Base-by-base conservation (phyloP, 1,139 yeast genomes). In the Blastobotrys arbuscula region DNA sequence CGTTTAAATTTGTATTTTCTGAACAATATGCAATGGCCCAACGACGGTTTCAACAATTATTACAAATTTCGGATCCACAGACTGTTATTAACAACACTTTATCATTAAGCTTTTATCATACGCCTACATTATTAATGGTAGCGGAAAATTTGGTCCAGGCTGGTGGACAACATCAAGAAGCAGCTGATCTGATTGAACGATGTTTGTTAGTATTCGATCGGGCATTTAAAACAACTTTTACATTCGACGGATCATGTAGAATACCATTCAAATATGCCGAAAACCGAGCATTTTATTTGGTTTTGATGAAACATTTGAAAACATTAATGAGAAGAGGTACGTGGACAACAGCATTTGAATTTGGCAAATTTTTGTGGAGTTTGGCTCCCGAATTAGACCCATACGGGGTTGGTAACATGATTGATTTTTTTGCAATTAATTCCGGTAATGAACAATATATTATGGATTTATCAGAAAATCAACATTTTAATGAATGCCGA, bases 301-400 rank as follows among this genome's bases (percentile, higher is more conserved):
- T 88, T 10, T 59, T 87, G 4, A 86, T 87, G 71, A 76, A 92
- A 58, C 82, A 85, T 59, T 79, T 88, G 48, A 74, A 77, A 20
- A 79, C 79, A 2, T 68, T 89, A 42, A 86, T 89, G 2, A 89
- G 84, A 59, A 76, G 89, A 58, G 86, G 95, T 8, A 84, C 92
- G 1, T 81, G 78, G 61, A 75, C 69, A 50, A 87, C 96, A 0
- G 95, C 96, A 1, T 75, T 85, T 48, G 76, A 80, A 39, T 88
- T 82, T 69, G 78, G 85, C 58, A 88, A 85, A 61, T 70, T 84
- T 7, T 69, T 89, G 46, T 69, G 84, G 55, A 77, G 88, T 1
- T 68, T 88, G 41, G 76, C 80, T 35, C 95, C 96, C 1, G 76
- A 81, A 1, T 87, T 83, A 44, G 97, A 88, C 69, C 96, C 96